These are phyloP conservation scores for Tetrahymena thermophila DNA, from an alignment of 73 alveolate genomes.

Conservation along the genomic window DNA sequence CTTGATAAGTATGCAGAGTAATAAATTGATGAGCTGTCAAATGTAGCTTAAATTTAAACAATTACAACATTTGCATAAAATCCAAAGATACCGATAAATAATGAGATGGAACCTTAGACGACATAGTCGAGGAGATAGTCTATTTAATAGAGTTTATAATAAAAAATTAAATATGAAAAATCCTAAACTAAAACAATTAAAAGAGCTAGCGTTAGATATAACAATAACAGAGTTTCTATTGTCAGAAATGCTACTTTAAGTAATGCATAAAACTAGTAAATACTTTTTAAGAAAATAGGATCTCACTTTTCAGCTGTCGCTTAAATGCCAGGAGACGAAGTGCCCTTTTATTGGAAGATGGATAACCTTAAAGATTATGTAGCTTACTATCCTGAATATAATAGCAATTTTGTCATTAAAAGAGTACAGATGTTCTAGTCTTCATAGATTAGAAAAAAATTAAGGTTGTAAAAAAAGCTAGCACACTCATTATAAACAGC, in stretches of 20 bases:
- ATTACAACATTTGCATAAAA: background rate
- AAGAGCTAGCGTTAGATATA: background rate
- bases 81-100: background rate
- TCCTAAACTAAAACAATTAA: background rate
- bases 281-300: background rate
- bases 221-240: background rate
- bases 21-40: background rate
- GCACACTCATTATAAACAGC: background rate
- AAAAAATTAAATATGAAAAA: background rate
- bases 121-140: background rate
- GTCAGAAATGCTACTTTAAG: background rate
- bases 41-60: background rate
- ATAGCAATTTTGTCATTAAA: background rate
- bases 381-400: background rate
- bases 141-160: background rate
- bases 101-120: background rate
- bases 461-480: background rate
- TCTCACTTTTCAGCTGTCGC: background rate
- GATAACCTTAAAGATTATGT: background rate
- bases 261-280: background rate
- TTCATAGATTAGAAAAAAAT: background rate
- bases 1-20: background rate
- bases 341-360: background rate
- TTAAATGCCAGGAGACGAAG: background rate
- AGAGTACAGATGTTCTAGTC: background rate